phyloP scores from a whole-genome alignment of 1,139 yeast species.

The Meyerozyma carpophila region DNA sequence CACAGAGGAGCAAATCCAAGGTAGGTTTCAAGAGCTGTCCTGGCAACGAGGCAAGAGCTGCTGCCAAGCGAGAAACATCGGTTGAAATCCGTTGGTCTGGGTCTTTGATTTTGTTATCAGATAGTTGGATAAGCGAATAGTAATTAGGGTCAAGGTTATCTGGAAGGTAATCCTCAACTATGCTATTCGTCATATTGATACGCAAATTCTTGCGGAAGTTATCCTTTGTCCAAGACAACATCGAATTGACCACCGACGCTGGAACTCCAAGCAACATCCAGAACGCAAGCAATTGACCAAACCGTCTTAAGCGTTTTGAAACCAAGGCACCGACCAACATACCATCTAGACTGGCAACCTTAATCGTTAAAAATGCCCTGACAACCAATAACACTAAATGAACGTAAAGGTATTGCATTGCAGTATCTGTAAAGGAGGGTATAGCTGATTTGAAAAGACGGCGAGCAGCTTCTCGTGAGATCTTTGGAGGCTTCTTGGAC shows the following conservation, averaged over 20 bases:
- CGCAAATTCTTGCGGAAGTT: conserved; percentile 64
- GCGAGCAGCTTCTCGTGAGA: conserved; percentile 29
- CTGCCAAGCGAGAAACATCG: conserved; percentile 71
- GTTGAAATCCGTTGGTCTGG: conserved; percentile 83
- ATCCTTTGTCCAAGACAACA: conserved; percentile 67
- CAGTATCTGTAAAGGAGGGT: conserved; percentile 28
- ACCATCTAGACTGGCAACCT: conserved; percentile 87
- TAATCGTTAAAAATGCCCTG: conserved; percentile 71
- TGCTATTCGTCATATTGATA: conserved; percentile 54
- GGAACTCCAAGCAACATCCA: conserved; percentile 91
- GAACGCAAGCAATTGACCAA: conserved; percentile 56
- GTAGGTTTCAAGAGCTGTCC: conserved; percentile 87
- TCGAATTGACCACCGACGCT: conserved; percentile 73
- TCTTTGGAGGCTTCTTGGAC: conserved; percentile 20
- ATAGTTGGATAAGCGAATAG: conserved; percentile 48
- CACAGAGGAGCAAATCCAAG: conserved; percentile 75
- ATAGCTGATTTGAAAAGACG: conserved; percentile 34
- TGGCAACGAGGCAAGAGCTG: conserved; percentile 68
- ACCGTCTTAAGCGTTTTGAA: conserved; percentile 59
- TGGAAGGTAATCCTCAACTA: conserved; percentile 68
- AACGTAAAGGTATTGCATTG: conserved; percentile 39
- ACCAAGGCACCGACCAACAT: conserved; percentile 78
- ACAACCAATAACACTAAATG: conserved; percentile 61
- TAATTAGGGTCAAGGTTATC: conserved; percentile 49
- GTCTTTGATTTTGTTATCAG: conserved; percentile 54